Percentiles rank a stretch among this genome's conserved stretches.
Evolutionary conservation across 139 green algal genomes (phyloP).

Genomic region (Picochlorum sp.): DNA sequence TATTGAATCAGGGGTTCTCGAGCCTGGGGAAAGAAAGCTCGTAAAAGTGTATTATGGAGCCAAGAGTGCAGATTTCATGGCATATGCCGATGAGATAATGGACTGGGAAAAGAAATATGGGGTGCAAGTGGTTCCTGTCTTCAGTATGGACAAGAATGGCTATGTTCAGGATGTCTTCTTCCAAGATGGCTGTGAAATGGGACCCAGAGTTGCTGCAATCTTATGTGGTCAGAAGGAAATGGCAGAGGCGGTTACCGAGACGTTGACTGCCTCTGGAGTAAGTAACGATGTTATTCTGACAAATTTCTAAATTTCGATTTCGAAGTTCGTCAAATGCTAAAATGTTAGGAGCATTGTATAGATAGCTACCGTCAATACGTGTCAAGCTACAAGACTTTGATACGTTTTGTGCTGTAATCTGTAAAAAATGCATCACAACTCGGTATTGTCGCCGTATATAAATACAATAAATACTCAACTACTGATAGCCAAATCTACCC

Average conservation of each 20-base stretch:
- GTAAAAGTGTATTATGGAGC: constrained; percentile 73
- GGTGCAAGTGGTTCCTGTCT: constrained; percentile 52
- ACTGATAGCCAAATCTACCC: constrained; percentile 4
- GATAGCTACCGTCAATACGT: too few species aligned
- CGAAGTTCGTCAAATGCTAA: too few species aligned
- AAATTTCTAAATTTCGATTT: constrained; percentile 68
- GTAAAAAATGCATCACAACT: too few species aligned
- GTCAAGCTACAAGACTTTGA: too few species aligned
- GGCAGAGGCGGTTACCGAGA: constrained; percentile 48
- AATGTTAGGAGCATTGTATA: too few species aligned
- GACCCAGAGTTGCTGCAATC: constrained; percentile 32
- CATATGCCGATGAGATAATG: constrained; percentile 31
- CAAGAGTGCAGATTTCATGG: constrained; percentile 14
- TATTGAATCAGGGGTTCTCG: constrained; percentile 54
- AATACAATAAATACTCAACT: too few species aligned
- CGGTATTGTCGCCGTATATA: too few species aligned
- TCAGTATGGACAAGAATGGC: constrained; percentile 24
- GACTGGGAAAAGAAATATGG: constrained; percentile 47
- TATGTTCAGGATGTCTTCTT: constrained; percentile 73
- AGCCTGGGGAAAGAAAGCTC: constrained; percentile 26
- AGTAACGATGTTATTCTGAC: constrained; percentile 38
- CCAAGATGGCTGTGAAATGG: constrained; percentile 1
- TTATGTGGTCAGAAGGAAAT: constrained; percentile 86
- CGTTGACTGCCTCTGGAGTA: constrained; percentile 47
- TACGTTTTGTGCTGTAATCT: too few species aligned